These are phyloP conservation scores for Colletotrichum tanaceti DNA, from an alignment of 2,329 filamentous ascomycete genomes.

Conservation along the genomic window DNA sequence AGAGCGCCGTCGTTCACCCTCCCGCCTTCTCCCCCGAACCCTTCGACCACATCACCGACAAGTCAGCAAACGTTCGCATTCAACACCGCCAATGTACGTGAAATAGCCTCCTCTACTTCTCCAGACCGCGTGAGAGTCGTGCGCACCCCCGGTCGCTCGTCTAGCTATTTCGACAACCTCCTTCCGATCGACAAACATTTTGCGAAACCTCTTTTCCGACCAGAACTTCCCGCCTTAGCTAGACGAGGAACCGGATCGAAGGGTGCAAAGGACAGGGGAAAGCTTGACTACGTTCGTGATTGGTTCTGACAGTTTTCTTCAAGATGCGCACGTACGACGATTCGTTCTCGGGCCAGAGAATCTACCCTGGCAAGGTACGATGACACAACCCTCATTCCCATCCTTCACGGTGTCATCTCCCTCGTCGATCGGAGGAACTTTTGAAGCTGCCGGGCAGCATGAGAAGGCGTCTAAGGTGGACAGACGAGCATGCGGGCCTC, in stretches of 20 bases:
- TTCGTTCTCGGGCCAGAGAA: constrained; percentile 73
- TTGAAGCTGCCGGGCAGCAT: not conserved
- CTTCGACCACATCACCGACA: constrained; percentile 38
- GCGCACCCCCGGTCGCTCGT: not conserved
- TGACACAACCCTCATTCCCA: constrained; percentile 30
- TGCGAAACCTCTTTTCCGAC: not conserved
- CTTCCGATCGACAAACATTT: not conserved
- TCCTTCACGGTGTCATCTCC: not conserved
- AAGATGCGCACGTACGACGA: constrained; percentile 77
- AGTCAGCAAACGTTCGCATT: constrained; percentile 40
- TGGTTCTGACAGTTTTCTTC: constrained; percentile 43
- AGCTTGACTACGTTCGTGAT: not conserved
- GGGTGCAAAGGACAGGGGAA: not conserved
- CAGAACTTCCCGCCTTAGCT: not conserved
- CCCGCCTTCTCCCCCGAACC: constrained; percentile 20
- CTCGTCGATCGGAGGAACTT: constrained; percentile 26
- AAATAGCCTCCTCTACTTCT: not conserved
- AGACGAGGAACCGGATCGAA: constrained; percentile 1
- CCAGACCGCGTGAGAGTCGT: not conserved
- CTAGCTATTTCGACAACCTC: constrained; percentile 4
- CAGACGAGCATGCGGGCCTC: not conserved
- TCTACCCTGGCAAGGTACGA: constrained; percentile 76
- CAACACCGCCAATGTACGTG: constrained; percentile 40
- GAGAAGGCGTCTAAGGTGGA: not conserved
- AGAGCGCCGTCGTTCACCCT: constrained; percentile 25